Base-by-base conservation (phyloP, 1,139 yeast species). In the Sugiyamaella neomexicana region DNA sequence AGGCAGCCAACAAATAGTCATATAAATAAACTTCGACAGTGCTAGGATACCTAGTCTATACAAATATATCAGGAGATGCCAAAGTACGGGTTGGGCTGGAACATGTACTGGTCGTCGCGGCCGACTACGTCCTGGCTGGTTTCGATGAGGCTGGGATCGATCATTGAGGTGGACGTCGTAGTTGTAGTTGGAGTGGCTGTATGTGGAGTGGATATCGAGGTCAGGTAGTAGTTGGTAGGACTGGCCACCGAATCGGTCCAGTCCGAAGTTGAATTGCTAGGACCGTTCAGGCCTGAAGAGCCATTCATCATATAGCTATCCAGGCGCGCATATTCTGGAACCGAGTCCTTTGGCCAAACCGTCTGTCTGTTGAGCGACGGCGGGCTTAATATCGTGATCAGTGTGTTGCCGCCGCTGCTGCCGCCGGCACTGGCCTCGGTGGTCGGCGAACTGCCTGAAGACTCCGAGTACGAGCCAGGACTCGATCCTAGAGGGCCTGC, bases 381-480 rank as follows among this genome's bases (percentile, higher is more conserved):
- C n/a, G 44, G 44, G 13, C 44, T 40, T 9, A 40, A 40, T 38
- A 38, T 38, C 25, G 25, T 15, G n/a, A 38, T 38, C 5, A 20
- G 5, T n/a, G n/a, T n/a, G n/a, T n/a, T n/a, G n/a, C n/a, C n/a
- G 25, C 25, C 25, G 25, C 5, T 20, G 25, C 5, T 20, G 25
- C 5, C 5, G 25, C 25, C 25, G 25, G 25, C 41, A 16, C 25
- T 38, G 16, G 17, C 12, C 5, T 32, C 47, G 10, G 25, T 41
- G 2, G 40, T 45, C 1, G 49, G 49, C 40, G 49, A 45, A 34
- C 49, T 23, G 5, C 49, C 49, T 9, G 49, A 45, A 4, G 49
- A 45, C n/a, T 45, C 49, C 4, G 49, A 45, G 10, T 23, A 36
- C 23, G 49, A 45, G 5, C 47, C 47, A 13, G 49, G 49, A 27